phyloP scores from a whole-genome alignment of 768 basidiomycete genomes.

The Hemileccinum impolitum region DNA sequence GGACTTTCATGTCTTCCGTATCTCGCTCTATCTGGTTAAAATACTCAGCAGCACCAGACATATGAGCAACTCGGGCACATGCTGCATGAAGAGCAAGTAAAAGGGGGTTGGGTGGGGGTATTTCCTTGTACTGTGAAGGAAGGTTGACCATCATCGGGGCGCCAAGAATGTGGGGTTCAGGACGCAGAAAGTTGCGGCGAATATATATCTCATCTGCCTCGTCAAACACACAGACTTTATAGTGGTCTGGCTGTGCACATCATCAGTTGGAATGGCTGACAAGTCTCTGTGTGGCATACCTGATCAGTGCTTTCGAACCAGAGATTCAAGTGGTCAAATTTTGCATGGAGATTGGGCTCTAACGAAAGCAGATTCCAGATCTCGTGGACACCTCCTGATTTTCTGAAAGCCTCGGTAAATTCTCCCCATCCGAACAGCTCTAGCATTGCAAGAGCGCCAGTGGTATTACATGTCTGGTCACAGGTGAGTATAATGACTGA shows the following conservation, averaged over 20 bases:
- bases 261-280: no score
- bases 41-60: constrained; percentile 4
- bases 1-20: not conserved
- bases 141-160: not conserved
- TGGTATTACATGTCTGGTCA: not conserved
- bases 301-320: no score
- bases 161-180: no score
- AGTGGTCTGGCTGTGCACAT: not conserved
- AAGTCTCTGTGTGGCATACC: no score
- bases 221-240: not conserved
- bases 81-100: constrained; percentile 1
- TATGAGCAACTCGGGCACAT: constrained; percentile 3
- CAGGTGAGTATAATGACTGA: not conserved
- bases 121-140: not conserved
- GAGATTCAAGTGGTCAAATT: not conserved
- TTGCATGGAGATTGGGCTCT: accelerated
- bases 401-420: not conserved
- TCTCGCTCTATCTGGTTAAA: not conserved
- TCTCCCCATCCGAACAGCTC: not conserved
- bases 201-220: no score
- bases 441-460: not conserved
- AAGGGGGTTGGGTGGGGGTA: not conserved
- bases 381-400: not conserved
- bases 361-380: constrained; percentile 2
- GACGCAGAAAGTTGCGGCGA: no score